Percentiles rank a stretch among this genome's conserved stretches.
Evolutionary conservation across 495 filamentous ascomycete species (phyloP).

Genomic region (Bathelium albidoporum): DNA sequence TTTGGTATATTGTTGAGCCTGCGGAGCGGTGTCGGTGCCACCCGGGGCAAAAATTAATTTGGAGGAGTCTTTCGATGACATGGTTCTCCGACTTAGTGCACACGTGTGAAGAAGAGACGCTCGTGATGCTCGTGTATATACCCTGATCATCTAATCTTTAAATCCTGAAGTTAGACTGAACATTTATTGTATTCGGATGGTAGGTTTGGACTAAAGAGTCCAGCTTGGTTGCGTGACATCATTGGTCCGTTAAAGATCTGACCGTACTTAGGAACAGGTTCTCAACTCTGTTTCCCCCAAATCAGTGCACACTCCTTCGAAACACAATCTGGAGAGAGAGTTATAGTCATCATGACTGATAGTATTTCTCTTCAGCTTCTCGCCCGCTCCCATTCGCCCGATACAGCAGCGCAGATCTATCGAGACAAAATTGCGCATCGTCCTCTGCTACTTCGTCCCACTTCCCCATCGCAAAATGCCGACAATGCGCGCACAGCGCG

Average conservation of each 20-base stretch:
- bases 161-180: too few relatives aligned
- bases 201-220: too few relatives aligned
- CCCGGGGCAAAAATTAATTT: slow-evolving; percentile 31
- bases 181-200: too few relatives aligned
- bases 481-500: slow-evolving; percentile 56
- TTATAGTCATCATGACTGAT: slow-evolving; percentile 2
- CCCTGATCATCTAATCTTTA: not conserved
- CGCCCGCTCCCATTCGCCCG: slow-evolving; percentile 59
- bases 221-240: too few relatives aligned
- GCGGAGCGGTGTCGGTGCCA: slow-evolving; percentile 32
- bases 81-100: slow-evolving; percentile 8
- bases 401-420: slow-evolving; percentile 58
- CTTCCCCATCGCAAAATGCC: slow-evolving; percentile 44
- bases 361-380: slow-evolving; percentile 60
- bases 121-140: not conserved
- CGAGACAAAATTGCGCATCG: slow-evolving; percentile 71
- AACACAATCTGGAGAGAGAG: too few relatives aligned
- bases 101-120: not conserved
- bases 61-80: slow-evolving; percentile 12
- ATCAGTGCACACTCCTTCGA: not conserved
- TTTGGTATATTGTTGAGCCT: slow-evolving; percentile 55
- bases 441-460: slow-evolving; percentile 67
- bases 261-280: not conserved
- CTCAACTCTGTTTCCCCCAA: not conserved
- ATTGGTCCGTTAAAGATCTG: not conserved